Evolutionary conservation across 352 stramenopile species (phyloP), one percentile per base, ranked within the genome.

Genomic region (Lagenidium giganteum): DNA sequence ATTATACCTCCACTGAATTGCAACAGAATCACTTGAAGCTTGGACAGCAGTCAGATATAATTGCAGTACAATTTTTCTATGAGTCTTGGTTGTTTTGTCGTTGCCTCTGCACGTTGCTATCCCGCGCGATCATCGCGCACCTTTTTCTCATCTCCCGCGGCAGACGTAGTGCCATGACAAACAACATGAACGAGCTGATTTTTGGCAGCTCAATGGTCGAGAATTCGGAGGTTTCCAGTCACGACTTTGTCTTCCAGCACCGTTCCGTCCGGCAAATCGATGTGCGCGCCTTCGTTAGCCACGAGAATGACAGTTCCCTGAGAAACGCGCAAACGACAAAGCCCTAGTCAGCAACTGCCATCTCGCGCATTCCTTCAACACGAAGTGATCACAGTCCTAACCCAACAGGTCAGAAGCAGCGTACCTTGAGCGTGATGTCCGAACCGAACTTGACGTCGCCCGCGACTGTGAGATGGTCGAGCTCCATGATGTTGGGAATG

Each of bases 261-360:
- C 7, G 91, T 96, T 30, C 88, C 88, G 31, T 96, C 89, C 0
- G 90, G 91, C 33, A 97, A 69, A 46, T 96, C 93, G 46, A 97
- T 97, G 35, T 95, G 87, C 36, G 79, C 83, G 22, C 91, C 91
- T 68, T 97, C 90, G 43, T 97, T 96, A 12, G 91, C 91, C 32
- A 97, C 90, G 37, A 97, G 76, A 70, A 97, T 97, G 23, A 97
- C 91, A 9, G 91, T 97, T 31, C 91, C 91, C 83, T 96, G 51
- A 12, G 13, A 11, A 27, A n/a, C n/a, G n/a, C 4, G 31, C 11
- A 40, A 44, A 45, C 26, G 24, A 46, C 11, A 28, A 22, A 18
- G n/a, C n/a, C n/a, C n/a, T n/a, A n/a, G n/a, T n/a, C n/a, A n/a
- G n/a, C n/a, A n/a, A n/a, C n/a, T 43, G 24, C 18, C 16, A 28